These are phyloP conservation scores for Fusarium staphyleae DNA, from an alignment of 2,329 filamentous ascomycete species.

Conservation along the genomic window DNA sequence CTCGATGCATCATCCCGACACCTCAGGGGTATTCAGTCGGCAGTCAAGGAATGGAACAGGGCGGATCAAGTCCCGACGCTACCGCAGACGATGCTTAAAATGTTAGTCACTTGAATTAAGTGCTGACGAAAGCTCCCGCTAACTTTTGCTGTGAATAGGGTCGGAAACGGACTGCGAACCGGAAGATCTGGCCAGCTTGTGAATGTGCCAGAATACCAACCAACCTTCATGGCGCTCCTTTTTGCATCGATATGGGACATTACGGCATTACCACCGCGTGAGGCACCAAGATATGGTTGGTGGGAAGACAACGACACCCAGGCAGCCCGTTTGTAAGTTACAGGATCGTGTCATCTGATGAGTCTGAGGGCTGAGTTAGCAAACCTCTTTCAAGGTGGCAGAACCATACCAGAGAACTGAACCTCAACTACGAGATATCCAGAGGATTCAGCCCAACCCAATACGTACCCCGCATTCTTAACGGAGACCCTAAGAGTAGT, in stretches of 20 bases:
- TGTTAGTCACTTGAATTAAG: slow-evolving; percentile 14
- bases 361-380: too few relatives aligned
- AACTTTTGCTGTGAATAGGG: slow-evolving; percentile 42
- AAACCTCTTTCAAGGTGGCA: slow-evolving; percentile 37
- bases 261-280: slow-evolving; percentile 44
- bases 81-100: slow-evolving; percentile 52
- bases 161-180: slow-evolving; percentile 50
- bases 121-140: slow-evolving; percentile 2
- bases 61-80: slow-evolving; percentile 40
- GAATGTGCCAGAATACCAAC: slow-evolving; percentile 52
- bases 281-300: slow-evolving; percentile 48
- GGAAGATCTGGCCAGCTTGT: slow-evolving; percentile 50
- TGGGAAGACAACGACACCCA: slow-evolving; percentile 48
- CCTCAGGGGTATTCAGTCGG: slow-evolving; percentile 48
- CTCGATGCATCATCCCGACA: slow-evolving; percentile 54
- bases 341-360: too few relatives aligned
- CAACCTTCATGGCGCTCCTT: slow-evolving; percentile 54
- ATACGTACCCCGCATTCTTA: slow-evolving; percentile 46
- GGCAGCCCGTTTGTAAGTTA: slow-evolving; percentile 40
- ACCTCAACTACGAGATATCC: slow-evolving; percentile 49
- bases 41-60: slow-evolving; percentile 34
- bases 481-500: slow-evolving; percentile 49
- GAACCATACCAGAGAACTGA: slow-evolving; percentile 46
- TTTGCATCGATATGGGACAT: slow-evolving; percentile 54
- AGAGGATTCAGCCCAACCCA: slow-evolving; percentile 44